A percentile compares a stretch with the other conserved stretches of the same genome.
Conservation (phyloP, 371 early-diverging fungal species). For the Thermomucor indicae-seudaticae region DNA sequence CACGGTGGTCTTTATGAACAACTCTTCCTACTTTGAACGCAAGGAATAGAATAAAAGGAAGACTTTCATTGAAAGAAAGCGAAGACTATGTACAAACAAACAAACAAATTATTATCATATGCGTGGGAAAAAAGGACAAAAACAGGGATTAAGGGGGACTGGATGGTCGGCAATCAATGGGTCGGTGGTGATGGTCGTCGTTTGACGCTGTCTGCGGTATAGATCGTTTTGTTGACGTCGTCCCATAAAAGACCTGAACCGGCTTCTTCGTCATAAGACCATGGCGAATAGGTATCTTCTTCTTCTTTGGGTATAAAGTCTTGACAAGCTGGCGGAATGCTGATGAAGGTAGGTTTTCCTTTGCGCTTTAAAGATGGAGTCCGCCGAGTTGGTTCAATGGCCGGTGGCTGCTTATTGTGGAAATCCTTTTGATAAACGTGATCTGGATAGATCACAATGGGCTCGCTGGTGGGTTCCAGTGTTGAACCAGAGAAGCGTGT, state of each 20-base stretch:
- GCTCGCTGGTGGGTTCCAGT: slow-evolving; percentile 16
- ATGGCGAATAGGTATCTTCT: slow-evolving; percentile 12
- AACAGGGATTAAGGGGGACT: background rate
- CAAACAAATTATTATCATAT: background rate
- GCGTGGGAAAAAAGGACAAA: background rate
- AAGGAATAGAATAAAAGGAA: slow-evolving; percentile 29
- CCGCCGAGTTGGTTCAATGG: slow-evolving; percentile 1
- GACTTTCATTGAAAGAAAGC: background rate
- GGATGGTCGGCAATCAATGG: background rate
- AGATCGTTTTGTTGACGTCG: slow-evolving; percentile 10
- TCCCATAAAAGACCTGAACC: slow-evolving; percentile 14
- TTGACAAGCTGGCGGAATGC: slow-evolving; percentile 7
- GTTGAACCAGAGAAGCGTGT: slow-evolving; percentile 21
- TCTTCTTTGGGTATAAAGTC: slow-evolving; percentile 4
- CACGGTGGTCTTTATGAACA: slow-evolving; percentile 50
- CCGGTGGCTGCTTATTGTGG: background rate
- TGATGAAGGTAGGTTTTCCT: slow-evolving; percentile 14
- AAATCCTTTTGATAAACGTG: slow-evolving; percentile 8
- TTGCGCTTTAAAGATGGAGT: slow-evolving; percentile 12
- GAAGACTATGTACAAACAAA: background rate
- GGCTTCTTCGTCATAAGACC: slow-evolving; percentile 15
- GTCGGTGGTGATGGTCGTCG: background rate
- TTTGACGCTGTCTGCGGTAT: slow-evolving; percentile 1
- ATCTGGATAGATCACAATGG: slow-evolving; percentile 15
- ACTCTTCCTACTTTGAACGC: slow-evolving; percentile 61